Percentiles rank a stretch among this genome's conserved stretches.
phyloP scores from a whole-genome alignment of 495 filamentous ascomycete species.

The Xylaria palmicola region DNA sequence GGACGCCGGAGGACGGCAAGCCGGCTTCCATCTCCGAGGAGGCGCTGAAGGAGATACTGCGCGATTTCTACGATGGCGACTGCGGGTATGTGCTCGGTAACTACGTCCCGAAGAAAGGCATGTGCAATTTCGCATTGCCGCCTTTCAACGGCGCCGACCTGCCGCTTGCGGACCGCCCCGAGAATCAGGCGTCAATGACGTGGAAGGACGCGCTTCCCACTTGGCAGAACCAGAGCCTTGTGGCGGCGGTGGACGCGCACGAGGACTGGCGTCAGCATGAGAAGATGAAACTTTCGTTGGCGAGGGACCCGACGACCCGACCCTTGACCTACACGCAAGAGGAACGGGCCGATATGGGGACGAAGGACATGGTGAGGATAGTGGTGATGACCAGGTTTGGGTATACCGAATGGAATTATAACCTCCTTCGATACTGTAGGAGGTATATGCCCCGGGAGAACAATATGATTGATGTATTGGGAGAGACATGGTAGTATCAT shows the following conservation, averaged over 20 bases:
- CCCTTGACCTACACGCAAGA: not conserved
- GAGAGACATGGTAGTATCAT: not conserved
- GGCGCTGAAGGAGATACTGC: conserved; percentile 17
- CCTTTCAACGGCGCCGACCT: conserved; percentile 20
- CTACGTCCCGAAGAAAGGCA: not conserved
- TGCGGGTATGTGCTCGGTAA: conserved; percentile 9
- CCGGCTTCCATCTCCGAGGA: not conserved
- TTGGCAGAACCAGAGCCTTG: conserved; percentile 16
- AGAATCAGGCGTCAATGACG: conserved; percentile 7
- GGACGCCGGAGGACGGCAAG: not conserved
- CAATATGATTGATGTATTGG: not conserved
- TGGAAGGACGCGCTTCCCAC: conserved; percentile 19
- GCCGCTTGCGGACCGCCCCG: not conserved
- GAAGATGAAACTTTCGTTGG: not conserved
- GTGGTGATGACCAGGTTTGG: not conserved
- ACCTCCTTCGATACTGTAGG: not conserved
- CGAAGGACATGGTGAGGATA: not conserved
- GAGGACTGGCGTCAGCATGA: not conserved
- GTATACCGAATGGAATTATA: not conserved
- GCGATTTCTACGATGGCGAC: conserved; percentile 14
- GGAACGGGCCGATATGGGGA: not conserved
- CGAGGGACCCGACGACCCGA: not conserved
- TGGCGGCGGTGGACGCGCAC: not conserved
- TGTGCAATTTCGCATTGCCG: conserved; percentile 14
- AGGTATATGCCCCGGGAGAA: not conserved